These are phyloP conservation scores for Kewa caespitosa DNA, from an alignment of 179 eudicot genomes.

Conservation along the genomic window DNA sequence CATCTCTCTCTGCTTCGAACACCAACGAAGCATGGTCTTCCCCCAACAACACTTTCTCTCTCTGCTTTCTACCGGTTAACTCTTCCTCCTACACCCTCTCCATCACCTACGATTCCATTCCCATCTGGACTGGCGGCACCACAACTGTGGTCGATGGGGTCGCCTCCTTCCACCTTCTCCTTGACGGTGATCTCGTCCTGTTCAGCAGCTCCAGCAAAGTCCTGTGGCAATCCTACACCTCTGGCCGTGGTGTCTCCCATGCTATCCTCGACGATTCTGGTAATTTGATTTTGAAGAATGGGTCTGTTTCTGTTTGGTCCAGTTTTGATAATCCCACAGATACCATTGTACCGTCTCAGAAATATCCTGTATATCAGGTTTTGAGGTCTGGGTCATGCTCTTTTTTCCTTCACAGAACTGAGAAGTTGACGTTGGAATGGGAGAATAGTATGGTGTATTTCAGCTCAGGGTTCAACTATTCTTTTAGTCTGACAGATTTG, in stretches of 20 bases:
- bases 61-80: conserved; percentile 25
- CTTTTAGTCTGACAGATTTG: too few relatives aligned
- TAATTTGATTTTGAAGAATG: conserved; percentile 49
- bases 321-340: conserved; percentile 71
- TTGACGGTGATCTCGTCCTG: conserved; percentile 35
- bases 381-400: conserved; percentile 60
- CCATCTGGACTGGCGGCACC: conserved; percentile 31
- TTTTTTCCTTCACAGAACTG: conserved; percentile 40
- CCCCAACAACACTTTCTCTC: conserved; percentile 30
- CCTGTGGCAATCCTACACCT: conserved; percentile 65
- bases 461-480: conserved; percentile 52
- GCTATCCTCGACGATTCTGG: conserved; percentile 59
- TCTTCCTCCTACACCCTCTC: conserved; percentile 31
- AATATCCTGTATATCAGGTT: conserved; percentile 31
- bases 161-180: conserved; percentile 20
- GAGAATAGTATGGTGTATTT: conserved; percentile 46
- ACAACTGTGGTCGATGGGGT: not conserved
- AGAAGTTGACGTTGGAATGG: conserved; percentile 68
- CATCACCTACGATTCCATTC: conserved; percentile 28
- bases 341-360: conserved; percentile 53
- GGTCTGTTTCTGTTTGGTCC: conserved; percentile 50
- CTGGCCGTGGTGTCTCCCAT: conserved; percentile 44
- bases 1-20: conserved; percentile 31
- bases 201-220: conserved; percentile 20
- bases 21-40: conserved; percentile 39